These are phyloP conservation scores for Eutypa lata DNA, from an alignment of 2,329 filamentous ascomycete species.

Conservation along the genomic window DNA sequence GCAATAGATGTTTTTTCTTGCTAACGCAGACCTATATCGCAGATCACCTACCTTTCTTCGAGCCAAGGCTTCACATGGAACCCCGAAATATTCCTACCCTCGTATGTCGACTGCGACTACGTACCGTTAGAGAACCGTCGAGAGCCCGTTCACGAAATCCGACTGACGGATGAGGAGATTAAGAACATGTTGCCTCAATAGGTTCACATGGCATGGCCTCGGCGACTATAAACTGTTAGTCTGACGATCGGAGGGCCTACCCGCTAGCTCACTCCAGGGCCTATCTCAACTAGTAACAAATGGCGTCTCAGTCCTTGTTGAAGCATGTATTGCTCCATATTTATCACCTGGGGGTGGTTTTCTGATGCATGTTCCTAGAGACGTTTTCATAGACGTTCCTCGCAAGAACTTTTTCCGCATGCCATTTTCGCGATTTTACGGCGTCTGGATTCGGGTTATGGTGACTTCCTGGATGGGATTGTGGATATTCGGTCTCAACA, in stretches of 20 bases:
- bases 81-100: constrained; percentile 79
- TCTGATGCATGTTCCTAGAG: constrained; percentile 19
- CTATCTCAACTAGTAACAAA: neutral
- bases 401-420: constrained; percentile 23
- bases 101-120: constrained; percentile 72
- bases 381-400: constrained; percentile 26
- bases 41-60: constrained; percentile 78
- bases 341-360: neutral
- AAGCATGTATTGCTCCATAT: neutral
- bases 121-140: constrained; percentile 71
- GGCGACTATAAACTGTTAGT: neutral
- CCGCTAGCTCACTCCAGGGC: neutral
- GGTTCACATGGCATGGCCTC: constrained; percentile 10
- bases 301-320: neutral
- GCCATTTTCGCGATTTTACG: constrained; percentile 28
- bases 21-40: constrained; percentile 16
- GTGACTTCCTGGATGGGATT: constrained; percentile 25
- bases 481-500: constrained; percentile 19
- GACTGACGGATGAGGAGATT: constrained; percentile 73
- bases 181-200: constrained; percentile 65
- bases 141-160: constrained; percentile 76
- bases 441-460: constrained; percentile 28
- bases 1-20: neutral
- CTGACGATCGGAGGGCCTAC: too few species aligned
- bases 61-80: constrained; percentile 84